phyloP scores from a whole-genome alignment of 2,329 filamentous ascomycete genomes.

The Alternaria consortialis region DNA sequence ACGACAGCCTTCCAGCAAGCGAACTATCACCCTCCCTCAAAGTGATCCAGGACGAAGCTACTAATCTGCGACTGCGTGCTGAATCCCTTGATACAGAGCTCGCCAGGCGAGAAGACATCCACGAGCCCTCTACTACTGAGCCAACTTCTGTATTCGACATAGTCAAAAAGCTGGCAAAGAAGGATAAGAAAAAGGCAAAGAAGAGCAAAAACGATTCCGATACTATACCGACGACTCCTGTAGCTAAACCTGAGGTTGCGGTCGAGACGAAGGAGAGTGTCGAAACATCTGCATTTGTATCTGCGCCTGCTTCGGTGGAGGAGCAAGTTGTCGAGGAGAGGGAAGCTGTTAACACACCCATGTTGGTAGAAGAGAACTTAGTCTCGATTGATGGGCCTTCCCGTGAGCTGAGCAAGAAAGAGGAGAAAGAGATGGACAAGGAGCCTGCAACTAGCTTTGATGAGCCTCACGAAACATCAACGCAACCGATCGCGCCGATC shows the following conservation, averaged over 20 bases:
- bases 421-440: slow-evolving; percentile 35
- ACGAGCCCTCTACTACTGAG: slow-evolving; percentile 21
- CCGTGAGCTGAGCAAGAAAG: slow-evolving; percentile 35
- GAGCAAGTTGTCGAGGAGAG: slow-evolving; percentile 23
- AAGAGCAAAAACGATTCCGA: slow-evolving; percentile 32
- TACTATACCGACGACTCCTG: slow-evolving; percentile 36
- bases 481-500: background rate
- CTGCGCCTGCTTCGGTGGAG: background rate
- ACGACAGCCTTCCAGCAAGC: background rate
- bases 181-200: slow-evolving; percentile 41
- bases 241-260: slow-evolving; percentile 26
- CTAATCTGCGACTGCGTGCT: slow-evolving; percentile 38
- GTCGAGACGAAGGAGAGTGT: slow-evolving; percentile 33
- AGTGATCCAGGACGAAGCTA: slow-evolving; percentile 37
- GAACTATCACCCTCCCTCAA: slow-evolving; percentile 37
- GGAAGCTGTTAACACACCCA: slow-evolving; percentile 16
- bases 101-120: slow-evolving; percentile 15
- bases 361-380: slow-evolving; percentile 7
- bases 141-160: slow-evolving; percentile 39
- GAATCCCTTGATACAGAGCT: slow-evolving; percentile 37
- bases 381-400: slow-evolving; percentile 11
- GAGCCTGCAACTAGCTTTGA: slow-evolving; percentile 10
- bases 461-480: slow-evolving; percentile 14
- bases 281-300: slow-evolving; percentile 12
- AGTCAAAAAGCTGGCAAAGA: slow-evolving; percentile 39